A percentile compares a stretch with the other conserved stretches of the same genome.
Evolutionary conservation across 257 asterid species (phyloP).

Genomic region (Coffea eugenioides): DNA sequence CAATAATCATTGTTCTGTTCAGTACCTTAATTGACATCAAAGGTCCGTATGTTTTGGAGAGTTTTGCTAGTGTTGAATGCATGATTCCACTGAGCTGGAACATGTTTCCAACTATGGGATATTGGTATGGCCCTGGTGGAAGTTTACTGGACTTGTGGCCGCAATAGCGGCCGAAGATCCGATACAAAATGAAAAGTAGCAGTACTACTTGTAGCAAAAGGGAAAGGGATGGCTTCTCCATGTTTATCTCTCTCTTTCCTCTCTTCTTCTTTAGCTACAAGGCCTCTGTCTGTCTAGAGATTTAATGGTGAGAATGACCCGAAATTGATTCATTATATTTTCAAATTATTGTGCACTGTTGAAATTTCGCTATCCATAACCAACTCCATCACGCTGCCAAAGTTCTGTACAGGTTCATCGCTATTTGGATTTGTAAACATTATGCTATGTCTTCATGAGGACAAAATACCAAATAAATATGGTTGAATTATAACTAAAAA

Average conservation of each 20-base stretch:
- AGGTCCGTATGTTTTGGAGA: conserved; percentile 38
- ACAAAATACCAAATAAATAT: too few relatives aligned
- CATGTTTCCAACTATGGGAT: conserved; percentile 36
- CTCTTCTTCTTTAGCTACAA: too few relatives aligned
- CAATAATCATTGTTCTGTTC: neutral
- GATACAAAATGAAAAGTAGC: neutral
- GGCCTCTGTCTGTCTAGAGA: too few relatives aligned
- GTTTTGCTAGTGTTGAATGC: conserved; percentile 30
- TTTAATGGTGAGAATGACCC: too few relatives aligned
- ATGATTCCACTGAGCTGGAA: conserved; percentile 26
- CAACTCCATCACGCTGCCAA: too few relatives aligned
- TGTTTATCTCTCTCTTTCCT: neutral
- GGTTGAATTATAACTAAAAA: too few relatives aligned
- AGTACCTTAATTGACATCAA: conserved; percentile 25
- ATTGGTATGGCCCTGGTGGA: conserved; percentile 22
- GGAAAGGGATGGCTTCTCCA: conserved; percentile 20
- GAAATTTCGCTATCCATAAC: too few relatives aligned
- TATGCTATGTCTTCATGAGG: too few relatives aligned
- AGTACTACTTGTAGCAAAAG: neutral
- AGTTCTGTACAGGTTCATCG: too few relatives aligned
- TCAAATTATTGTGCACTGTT: too few relatives aligned
- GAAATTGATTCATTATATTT: too few relatives aligned
- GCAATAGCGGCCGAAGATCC: neutral
- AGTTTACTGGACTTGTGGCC: neutral
- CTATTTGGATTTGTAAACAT: too few relatives aligned